Percentiles rank a stretch among this genome's conserved stretches.
phyloP scores from a whole-genome alignment of 306 rosid genomes.

The Echinosophora koreensis region DNA sequence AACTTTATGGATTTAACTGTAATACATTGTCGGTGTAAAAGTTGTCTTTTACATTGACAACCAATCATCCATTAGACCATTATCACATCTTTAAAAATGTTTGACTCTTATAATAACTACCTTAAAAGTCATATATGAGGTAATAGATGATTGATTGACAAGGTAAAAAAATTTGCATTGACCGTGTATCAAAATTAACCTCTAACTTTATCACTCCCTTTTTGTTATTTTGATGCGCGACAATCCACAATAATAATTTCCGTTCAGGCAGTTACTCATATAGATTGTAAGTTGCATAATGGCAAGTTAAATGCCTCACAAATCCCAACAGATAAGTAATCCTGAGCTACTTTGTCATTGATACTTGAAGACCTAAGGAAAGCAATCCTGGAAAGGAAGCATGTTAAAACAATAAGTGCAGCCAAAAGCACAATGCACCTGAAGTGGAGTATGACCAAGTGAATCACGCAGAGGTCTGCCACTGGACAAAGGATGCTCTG shows the following conservation, averaged over 20 bases:
- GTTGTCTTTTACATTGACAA: no score
- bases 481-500: conserved; percentile 84
- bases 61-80: no score
- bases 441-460: conserved; percentile 97
- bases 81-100: no score
- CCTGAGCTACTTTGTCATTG: conserved; percentile 11
- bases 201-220: background rate
- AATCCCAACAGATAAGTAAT: conserved; percentile 18
- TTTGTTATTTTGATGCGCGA: conserved; percentile 5
- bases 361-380: background rate
- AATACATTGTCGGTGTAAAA: no score
- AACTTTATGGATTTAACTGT: background rate
- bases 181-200: no score
- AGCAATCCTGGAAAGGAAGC: conserved; percentile 17
- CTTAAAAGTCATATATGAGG: no score
- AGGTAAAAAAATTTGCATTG: no score
- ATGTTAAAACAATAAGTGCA: conserved; percentile 18
- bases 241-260: background rate
- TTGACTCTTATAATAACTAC: no score
- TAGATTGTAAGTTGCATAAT: background rate
- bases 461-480: conserved; percentile 88
- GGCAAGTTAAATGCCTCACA: conserved; percentile 1
- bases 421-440: conserved; percentile 63
- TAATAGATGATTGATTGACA: no score
- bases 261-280: background rate